Conservation (phyloP, 352 stramenopile species). For the Phytophthora rubi region DNA sequence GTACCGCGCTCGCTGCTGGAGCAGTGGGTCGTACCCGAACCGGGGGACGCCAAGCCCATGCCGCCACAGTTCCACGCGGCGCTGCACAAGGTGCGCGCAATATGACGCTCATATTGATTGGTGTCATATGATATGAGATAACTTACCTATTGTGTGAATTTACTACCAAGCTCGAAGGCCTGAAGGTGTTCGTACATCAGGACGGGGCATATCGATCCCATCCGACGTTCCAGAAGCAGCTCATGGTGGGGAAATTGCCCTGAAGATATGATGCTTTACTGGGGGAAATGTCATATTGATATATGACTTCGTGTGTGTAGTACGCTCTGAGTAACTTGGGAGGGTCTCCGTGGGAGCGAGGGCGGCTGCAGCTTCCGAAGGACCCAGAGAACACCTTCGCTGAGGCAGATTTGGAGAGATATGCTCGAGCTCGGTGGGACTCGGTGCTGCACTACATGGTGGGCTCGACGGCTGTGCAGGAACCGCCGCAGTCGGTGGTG, state of each 20-base stretch:
- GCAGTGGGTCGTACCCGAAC: slow-evolving; percentile 71
- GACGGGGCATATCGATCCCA: slow-evolving; percentile 55
- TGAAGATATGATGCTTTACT: slow-evolving; percentile 2
- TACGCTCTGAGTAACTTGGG: slow-evolving; percentile 73
- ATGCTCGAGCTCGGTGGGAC: slow-evolving; percentile 69
- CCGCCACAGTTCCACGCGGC: slow-evolving; percentile 60
- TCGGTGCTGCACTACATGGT: slow-evolving; percentile 83
- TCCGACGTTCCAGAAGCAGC: slow-evolving; percentile 64
- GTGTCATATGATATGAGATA: neutral
- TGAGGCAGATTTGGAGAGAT: slow-evolving; percentile 61
- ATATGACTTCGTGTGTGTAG: slow-evolving; percentile 25
- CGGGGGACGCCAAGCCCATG: slow-evolving; percentile 38
- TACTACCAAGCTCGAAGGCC: slow-evolving; percentile 41
- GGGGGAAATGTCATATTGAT: neutral
- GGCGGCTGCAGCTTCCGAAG: slow-evolving; percentile 48
- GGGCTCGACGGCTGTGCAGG: slow-evolving; percentile 68
- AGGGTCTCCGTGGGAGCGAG: slow-evolving; percentile 77
- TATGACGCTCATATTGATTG: neutral
- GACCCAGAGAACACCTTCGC: slow-evolving; percentile 56
- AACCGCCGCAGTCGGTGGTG: slow-evolving; percentile 68
- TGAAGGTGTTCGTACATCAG: slow-evolving; percentile 65
- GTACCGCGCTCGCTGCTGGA: slow-evolving; percentile 62
- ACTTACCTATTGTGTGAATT: neutral
- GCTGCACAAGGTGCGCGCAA: slow-evolving; percentile 41
- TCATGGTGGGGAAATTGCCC: slow-evolving; percentile 44